Percentiles rank a stretch among this genome's conserved stretches.
Evolutionary conservation across 2,329 filamentous ascomycete species (phyloP).

Genomic region (Fonsecaea nubica): DNA sequence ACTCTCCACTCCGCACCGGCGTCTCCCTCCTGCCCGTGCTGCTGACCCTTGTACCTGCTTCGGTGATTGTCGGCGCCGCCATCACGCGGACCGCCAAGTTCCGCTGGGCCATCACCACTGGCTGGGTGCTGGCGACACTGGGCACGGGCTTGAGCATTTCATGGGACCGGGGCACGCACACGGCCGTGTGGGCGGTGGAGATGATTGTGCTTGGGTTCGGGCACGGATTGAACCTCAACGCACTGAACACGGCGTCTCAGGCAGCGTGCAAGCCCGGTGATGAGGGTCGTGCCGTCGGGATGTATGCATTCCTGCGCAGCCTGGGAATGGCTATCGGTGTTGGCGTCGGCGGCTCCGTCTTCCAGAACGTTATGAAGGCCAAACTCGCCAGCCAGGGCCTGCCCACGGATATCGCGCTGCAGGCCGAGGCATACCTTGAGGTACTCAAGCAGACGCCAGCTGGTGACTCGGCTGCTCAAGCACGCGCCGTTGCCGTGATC

Average conservation of each 20-base stretch:
- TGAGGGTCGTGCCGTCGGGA: conserved; percentile 44
- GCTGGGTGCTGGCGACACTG: conserved; percentile 50
- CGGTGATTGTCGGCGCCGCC: conserved; percentile 43
- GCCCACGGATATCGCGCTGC: conserved; percentile 17
- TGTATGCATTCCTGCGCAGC: conserved; percentile 49
- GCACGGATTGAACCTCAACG: conserved; percentile 51
- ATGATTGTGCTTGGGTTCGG: conserved; percentile 52
- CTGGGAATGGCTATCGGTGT: conserved; percentile 56
- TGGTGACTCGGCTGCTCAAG: neutral
- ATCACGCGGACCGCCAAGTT: conserved; percentile 46
- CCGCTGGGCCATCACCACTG: conserved; percentile 53
- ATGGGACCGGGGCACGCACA: conserved; percentile 44
- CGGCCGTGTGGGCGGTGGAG: conserved; percentile 47
- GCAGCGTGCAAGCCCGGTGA: conserved; percentile 46
- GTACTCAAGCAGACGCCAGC: conserved; percentile 13
- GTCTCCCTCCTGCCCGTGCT: conserved; percentile 49
- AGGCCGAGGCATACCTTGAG: conserved; percentile 32
- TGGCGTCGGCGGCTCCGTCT: conserved; percentile 49
- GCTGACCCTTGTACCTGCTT: conserved; percentile 42
- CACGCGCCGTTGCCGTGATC: conserved; percentile 9
- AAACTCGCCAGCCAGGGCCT: conserved; percentile 39
- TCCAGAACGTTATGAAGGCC: conserved; percentile 50
- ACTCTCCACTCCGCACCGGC: conserved; percentile 47
- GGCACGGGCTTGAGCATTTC: conserved; percentile 49
- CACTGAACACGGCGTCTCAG: conserved; percentile 51